phyloP scores from a whole-genome alignment of 1,284 basidiomycete species.

The Cystobasidiaceae sp. region DNA sequence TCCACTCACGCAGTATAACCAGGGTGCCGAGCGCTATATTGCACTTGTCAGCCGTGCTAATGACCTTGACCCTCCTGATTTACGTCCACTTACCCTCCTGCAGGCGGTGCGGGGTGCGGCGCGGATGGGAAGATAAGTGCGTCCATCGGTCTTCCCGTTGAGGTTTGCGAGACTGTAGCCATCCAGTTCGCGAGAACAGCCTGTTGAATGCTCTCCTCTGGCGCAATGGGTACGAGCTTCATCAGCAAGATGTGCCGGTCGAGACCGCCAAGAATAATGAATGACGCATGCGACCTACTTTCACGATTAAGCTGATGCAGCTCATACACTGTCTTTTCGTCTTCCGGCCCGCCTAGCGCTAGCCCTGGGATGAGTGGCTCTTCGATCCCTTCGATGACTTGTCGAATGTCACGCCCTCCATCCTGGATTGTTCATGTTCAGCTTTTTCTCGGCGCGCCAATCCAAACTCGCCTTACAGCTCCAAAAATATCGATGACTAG shows the following conservation, averaged over 20 bases:
- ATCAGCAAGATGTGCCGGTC: neutral
- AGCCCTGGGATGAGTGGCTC: neutral
- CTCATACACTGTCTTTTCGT: constrained; percentile 5
- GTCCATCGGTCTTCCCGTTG: constrained; percentile 1
- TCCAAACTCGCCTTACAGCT: neutral
- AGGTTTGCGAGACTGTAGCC: neutral
- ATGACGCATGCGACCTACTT: too few relatives aligned
- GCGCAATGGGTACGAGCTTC: neutral
- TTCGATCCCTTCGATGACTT: neutral
- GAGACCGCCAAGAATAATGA: neutral
- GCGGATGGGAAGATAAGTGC: constrained; percentile 49
- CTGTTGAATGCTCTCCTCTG: constrained; percentile 2
- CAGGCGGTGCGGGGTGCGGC: constrained; percentile 4
- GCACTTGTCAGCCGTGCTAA: neutral
- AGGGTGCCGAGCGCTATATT: neutral
- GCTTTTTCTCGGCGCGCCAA: neutral
- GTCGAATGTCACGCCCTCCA: neutral
- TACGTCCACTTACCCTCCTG: neutral
- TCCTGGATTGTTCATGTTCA: neutral
- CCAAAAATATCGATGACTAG: neutral
- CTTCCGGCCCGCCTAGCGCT: neutral
- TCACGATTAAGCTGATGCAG: constrained; percentile 15
- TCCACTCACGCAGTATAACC: neutral
- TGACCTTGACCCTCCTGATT: neutral
- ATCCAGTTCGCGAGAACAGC: constrained; percentile 1